Base-by-base conservation (phyloP, 2,329 filamentous ascomycete species). In the Calonectria henricotiae region DNA sequence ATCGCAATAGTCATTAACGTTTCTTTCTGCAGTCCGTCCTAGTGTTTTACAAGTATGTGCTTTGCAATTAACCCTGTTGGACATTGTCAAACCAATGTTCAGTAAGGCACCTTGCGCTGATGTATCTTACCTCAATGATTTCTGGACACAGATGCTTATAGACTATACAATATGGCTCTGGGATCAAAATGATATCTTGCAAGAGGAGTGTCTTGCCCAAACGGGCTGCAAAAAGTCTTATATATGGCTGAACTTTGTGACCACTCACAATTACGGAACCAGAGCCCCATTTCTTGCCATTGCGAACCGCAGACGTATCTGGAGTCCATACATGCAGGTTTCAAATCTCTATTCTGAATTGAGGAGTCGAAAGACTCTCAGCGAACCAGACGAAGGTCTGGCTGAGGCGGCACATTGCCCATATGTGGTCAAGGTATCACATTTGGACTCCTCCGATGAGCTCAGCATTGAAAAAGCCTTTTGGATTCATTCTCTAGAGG, bases 301-400 rank as follows among this genome's bases (percentile, higher is more conserved):
- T 25, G 62, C 58, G 0, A 71, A 71, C n/a, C 43, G 69, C 5
- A 37, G 67, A 27, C 69, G 69, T 4, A 62, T 71, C 17, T 71
- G 69, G 69, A 20, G 32, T 11, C 15, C 46, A 17, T 61, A 41
- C 20, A 9, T 15, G 1, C 47, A 71, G 27, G 12, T 71, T 2
- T 44, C 30, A 27, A 11, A 9, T 15, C 8, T 15, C 1, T 62
- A 51, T 20, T n/a, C 15, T 13, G 25, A 51, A 55, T 7, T 39
- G 13, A 11, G 8, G 12, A 37, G 5, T 12, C 27, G 6, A 12
- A 11, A 30, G 1, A 13, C 23, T 13, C 4, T 17, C 2, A 12
- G 6, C 2, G 17, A 35, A 12, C 60, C 54, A 1, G 25, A 60
- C 1, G 2, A 13, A 1, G 12, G 9, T 7, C 37, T 70, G 4